Base-by-base conservation (phyloP, 495 filamentous ascomycete genomes). In the Cercophora scortea region DNA sequence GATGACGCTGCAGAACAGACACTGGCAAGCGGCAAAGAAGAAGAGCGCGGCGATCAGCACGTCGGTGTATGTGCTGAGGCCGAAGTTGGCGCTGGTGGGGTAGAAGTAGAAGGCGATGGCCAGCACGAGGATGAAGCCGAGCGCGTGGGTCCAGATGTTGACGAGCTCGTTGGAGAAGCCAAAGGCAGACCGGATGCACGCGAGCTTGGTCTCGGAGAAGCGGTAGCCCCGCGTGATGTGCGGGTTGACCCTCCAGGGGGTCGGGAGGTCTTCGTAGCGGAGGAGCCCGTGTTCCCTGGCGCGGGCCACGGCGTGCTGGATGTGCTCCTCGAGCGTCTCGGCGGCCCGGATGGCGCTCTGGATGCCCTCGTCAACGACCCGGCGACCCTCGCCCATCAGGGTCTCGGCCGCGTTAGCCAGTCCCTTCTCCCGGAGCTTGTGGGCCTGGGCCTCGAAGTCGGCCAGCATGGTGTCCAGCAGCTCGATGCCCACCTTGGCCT, bases 101-200 rank as follows among this genome's bases (percentile, higher is more conserved):
- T 97, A 99, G 72, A 95, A 93, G 75, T 96, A 95, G 63, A 99
- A 95, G 38, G 93, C 93, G 45, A 97, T 81, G 17, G 90, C 74
- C 9, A 97, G 76, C 40, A 99, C 87, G 55, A 96, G 74, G 33
- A 97, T 57, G 34, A 99, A 76, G 11, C 93, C 93, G 38, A 99
- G 77, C 9, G 84, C 77, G 65, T 99, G 93, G 11, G 90, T 88
- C 94, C 94, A 99, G 61, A 99, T 99, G 68, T 99, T 99, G 70
- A 96, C 85, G 45, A 86, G 76, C 68, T 99, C 93, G 67, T 99
- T 99, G 48, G 87, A 92, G 56, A 90, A 75, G 32, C 78, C 72
- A 62, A 96, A 89, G 50, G 88, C 79, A 6, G 90, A 96, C 17
- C 79, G 78, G 38, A 97, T 71, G 64, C 92, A 97, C 42, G 88